phyloP scores from a whole-genome alignment of 257 asterid genomes.

The Solanum gandarillasii region DNA sequence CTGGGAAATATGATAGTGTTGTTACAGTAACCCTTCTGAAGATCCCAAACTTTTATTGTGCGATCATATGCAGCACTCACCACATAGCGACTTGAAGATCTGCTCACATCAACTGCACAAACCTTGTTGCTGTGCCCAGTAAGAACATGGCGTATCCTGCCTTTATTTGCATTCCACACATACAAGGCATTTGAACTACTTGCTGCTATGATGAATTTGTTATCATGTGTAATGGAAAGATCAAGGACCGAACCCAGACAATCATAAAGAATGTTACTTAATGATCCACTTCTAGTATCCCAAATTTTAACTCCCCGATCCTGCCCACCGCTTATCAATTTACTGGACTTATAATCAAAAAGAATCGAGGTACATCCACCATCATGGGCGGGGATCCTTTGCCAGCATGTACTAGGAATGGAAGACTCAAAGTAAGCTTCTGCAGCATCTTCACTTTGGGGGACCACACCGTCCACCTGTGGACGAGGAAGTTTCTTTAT shows the following conservation, averaged over 20 bases:
- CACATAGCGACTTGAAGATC: slow-evolving; percentile 52
- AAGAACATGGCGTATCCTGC: slow-evolving; percentile 63
- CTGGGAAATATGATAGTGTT: slow-evolving; percentile 70
- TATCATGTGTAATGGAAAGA: slow-evolving; percentile 64
- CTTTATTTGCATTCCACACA: slow-evolving; percentile 68
- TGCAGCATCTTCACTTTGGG: slow-evolving; percentile 85
- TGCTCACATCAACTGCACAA: slow-evolving; percentile 81
- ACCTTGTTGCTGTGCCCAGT: slow-evolving; percentile 90
- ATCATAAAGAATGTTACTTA: slow-evolving; percentile 42
- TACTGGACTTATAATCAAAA: slow-evolving; percentile 57
- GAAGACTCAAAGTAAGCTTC: slow-evolving; percentile 65
- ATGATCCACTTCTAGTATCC: slow-evolving; percentile 62
- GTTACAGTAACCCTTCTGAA: slow-evolving; percentile 68
- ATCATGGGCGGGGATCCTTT: slow-evolving; percentile 78
- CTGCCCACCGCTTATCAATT: slow-evolving; percentile 78
- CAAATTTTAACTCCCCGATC: slow-evolving; percentile 71
- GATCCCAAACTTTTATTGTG: slow-evolving; percentile 92
- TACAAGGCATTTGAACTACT: slow-evolving; percentile 59
- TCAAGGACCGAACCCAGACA: slow-evolving; percentile 77
- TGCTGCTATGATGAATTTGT: slow-evolving; percentile 69
- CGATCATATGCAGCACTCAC: slow-evolving; percentile 92
- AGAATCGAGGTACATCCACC: slow-evolving; percentile 71
- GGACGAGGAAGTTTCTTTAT: slow-evolving; percentile 64
- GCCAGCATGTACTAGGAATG: slow-evolving; percentile 67
- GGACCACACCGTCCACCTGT: slow-evolving; percentile 81